Evolutionary conservation across 176 grass and related monocot species (phyloP).

Genomic region (Aechmea fasciata): DNA sequence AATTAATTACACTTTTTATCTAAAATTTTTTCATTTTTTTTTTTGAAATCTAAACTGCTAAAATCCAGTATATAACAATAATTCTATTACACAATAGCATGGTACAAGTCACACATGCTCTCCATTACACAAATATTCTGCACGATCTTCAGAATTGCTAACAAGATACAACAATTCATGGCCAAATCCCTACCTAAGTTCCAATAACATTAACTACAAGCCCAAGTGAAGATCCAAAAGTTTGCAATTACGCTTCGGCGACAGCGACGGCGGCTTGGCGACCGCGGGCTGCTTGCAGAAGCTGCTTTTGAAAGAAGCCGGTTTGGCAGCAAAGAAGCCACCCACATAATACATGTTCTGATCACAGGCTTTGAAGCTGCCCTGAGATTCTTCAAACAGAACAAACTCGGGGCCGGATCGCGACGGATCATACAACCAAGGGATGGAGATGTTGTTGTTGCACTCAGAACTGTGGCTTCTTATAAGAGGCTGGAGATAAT

Average conservation of each 20-base stretch:
- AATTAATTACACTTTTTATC: too few relatives aligned
- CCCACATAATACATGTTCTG: not conserved
- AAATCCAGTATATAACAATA: too few relatives aligned
- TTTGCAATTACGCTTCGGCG: not conserved
- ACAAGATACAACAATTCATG: too few relatives aligned
- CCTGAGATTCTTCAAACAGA: constrained; percentile 8
- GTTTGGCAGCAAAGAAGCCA: not conserved
- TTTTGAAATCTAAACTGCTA: too few relatives aligned
- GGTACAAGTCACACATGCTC: too few relatives aligned
- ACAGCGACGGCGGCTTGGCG: not conserved
- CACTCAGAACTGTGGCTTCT: constrained; percentile 7
- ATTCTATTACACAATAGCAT: too few relatives aligned
- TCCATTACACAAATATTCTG: too few relatives aligned
- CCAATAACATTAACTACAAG: not conserved
- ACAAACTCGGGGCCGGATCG: not conserved
- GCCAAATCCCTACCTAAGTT: too few relatives aligned
- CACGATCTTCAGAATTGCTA: too few relatives aligned
- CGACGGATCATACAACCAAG: constrained; percentile 1
- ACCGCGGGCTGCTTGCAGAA: too few relatives aligned
- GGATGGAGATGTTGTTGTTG: not conserved
- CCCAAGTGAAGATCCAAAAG: constrained; percentile 7
- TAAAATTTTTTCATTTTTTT: too few relatives aligned
- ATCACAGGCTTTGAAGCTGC: not conserved
- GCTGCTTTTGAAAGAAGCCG: constrained; percentile 2
- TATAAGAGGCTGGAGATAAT: constrained; percentile 19